Evolutionary conservation across 495 filamentous ascomycete species (phyloP).

Genomic region (Halenospora varia): DNA sequence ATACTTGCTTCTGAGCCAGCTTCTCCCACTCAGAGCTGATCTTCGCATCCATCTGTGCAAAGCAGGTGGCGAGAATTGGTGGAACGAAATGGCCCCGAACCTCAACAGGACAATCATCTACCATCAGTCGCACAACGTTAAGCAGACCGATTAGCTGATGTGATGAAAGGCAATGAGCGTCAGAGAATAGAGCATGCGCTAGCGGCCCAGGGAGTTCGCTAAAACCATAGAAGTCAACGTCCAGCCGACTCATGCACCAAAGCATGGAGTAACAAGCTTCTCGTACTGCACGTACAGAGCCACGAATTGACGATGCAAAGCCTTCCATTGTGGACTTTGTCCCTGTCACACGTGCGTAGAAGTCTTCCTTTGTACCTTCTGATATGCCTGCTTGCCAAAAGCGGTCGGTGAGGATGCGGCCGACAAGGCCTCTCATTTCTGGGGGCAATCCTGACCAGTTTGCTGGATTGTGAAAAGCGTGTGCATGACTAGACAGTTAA

Average conservation of each 20-base stretch:
- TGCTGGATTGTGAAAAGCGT: conserved; percentile 85
- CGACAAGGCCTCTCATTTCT: conserved; percentile 74
- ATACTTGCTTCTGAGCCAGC: conserved; percentile 50
- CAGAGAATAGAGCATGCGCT: conserved; percentile 76
- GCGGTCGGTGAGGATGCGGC: conserved; percentile 83
- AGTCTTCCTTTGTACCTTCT: conserved; percentile 88
- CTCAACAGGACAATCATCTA: conserved; percentile 83
- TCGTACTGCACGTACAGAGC: conserved; percentile 80
- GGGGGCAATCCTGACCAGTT: conserved; percentile 79
- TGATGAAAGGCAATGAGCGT: conserved; percentile 79
- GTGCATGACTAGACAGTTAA: conserved; percentile 59
- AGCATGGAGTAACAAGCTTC: conserved; percentile 92
- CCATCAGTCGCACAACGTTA: conserved; percentile 78
- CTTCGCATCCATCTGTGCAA: conserved; percentile 80
- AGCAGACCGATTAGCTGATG: conserved; percentile 91
- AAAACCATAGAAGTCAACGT: conserved; percentile 85
- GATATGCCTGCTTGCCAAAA: conserved; percentile 99
- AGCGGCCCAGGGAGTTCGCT: conserved; percentile 78
- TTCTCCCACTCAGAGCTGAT: conserved; percentile 83
- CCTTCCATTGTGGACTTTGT: conserved; percentile 90
- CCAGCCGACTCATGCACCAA: conserved; percentile 85
- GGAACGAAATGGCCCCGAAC: conserved; percentile 79
- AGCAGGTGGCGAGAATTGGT: conserved; percentile 75
- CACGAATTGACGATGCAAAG: conserved; percentile 87
- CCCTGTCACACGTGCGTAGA: conserved; percentile 84